These are phyloP conservation scores for Sporothrix schenckii DNA, from an alignment of 2,329 filamentous ascomycete species.

Conservation along the genomic window DNA sequence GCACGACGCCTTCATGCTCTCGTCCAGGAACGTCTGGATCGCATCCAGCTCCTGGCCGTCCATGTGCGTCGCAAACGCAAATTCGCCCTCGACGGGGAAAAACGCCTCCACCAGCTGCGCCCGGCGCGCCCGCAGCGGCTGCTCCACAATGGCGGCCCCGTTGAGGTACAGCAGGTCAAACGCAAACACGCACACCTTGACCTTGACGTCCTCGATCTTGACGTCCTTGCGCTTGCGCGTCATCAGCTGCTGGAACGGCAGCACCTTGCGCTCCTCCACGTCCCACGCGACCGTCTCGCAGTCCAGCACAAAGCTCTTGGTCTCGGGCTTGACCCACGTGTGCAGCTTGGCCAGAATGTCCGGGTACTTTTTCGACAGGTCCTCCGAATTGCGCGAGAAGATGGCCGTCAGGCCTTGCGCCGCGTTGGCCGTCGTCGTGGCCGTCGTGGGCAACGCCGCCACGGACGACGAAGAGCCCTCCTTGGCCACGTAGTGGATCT, in stretches of 20 bases:
- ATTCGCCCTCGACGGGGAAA: slow-evolving; percentile 79
- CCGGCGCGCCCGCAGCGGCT: slow-evolving; percentile 80
- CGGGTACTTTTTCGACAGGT: slow-evolving; percentile 95
- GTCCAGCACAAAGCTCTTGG: slow-evolving; percentile 95
- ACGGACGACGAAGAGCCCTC: slow-evolving; percentile 46
- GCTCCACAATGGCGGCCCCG: slow-evolving; percentile 85
- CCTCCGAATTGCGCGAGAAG: slow-evolving; percentile 96
- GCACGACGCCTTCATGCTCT: slow-evolving; percentile 92
- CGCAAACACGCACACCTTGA: slow-evolving; percentile 96
- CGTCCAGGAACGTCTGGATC: slow-evolving; percentile 89
- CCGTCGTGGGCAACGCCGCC: background rate
- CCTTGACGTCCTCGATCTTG: slow-evolving; percentile 90
- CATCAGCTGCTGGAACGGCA: slow-evolving; percentile 98
- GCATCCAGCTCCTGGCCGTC: slow-evolving; percentile 88
- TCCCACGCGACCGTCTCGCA: slow-evolving; percentile 99
- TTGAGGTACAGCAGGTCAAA: slow-evolving; percentile 95
- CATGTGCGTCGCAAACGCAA: slow-evolving; percentile 84
- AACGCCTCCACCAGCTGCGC: slow-evolving; percentile 75
- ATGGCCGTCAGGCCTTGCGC: slow-evolving; percentile 80
- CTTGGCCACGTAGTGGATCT: slow-evolving; percentile 88
- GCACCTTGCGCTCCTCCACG: slow-evolving; percentile 86
- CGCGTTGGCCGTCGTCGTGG: background rate
- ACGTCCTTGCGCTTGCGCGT: slow-evolving; percentile 97
- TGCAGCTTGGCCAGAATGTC: slow-evolving; percentile 88
- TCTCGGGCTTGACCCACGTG: slow-evolving; percentile 85